phyloP scores from a whole-genome alignment of 306 rosid species.

The Pueraria montana region DNA sequence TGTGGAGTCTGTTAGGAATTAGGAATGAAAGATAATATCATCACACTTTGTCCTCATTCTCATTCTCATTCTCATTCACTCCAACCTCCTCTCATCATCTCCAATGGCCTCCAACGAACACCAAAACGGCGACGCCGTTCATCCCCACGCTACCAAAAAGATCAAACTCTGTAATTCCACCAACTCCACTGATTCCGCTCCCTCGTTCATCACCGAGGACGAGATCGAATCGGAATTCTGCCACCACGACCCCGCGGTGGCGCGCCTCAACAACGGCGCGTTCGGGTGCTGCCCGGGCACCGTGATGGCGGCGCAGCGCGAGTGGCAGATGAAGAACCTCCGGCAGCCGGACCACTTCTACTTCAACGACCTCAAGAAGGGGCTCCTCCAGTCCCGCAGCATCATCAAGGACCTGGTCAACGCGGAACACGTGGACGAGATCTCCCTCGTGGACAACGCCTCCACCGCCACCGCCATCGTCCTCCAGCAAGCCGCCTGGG shows the following conservation, averaged over 20 bases:
- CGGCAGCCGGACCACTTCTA: constrained; percentile 83
- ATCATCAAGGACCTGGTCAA: constrained; percentile 65
- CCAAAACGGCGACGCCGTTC: constrained; percentile 65
- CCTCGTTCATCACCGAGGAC: constrained; percentile 49
- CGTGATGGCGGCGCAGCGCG: constrained; percentile 62
- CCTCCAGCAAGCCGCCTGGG: constrained; percentile 75
- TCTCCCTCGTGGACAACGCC: constrained; percentile 87
- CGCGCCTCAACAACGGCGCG: constrained; percentile 85
- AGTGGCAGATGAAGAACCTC: constrained; percentile 63
- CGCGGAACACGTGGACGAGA: constrained; percentile 75
- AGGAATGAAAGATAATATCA: too few relatives aligned
- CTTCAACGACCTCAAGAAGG: constrained; percentile 68
- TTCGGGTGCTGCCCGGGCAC: constrained; percentile 69
- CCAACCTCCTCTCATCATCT: not conserved
- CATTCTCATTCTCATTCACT: too few relatives aligned
- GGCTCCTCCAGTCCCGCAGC: constrained; percentile 61
- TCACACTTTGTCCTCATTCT: too few relatives aligned
- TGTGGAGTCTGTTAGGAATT: too few relatives aligned
- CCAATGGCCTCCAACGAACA: constrained; percentile 48
- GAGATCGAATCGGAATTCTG: constrained; percentile 71
- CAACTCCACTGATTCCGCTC: not conserved
- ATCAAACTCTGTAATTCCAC: constrained; percentile 39
- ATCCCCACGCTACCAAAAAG: constrained; percentile 52
- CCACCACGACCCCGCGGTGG: constrained; percentile 70
- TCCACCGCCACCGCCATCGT: constrained; percentile 88